A percentile compares a stretch with the other conserved stretches of the same genome.
phyloP scores from a whole-genome alignment of 306 rosid genomes.

The Psophocarpus tetragonolobus region DNA sequence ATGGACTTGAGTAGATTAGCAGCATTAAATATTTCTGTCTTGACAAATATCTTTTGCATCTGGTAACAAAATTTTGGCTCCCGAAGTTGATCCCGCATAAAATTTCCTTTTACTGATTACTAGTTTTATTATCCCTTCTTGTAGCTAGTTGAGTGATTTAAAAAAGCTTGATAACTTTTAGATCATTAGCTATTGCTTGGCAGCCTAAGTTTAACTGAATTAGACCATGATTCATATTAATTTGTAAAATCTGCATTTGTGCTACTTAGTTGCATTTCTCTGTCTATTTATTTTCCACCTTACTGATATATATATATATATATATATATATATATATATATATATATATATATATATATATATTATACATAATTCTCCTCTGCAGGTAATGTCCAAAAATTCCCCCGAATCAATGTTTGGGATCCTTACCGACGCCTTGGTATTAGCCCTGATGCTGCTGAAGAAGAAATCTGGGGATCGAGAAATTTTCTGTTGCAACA shows the following conservation, averaged over 20 bases:
- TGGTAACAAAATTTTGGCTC: neutral
- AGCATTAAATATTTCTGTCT: neutral
- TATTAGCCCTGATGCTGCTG: constrained; percentile 76
- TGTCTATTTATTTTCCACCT: constrained; percentile 16
- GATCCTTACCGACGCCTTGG: constrained; percentile 95
- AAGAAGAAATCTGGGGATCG: constrained; percentile 95
- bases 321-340: no score
- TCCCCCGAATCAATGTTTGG: constrained; percentile 76
- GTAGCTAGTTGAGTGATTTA: neutral
- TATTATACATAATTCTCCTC: neutral
- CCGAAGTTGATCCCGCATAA: neutral
- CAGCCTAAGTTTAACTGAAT: neutral
- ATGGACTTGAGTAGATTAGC: constrained; percentile 4
- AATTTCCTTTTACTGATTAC: neutral
- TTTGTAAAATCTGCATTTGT: neutral
- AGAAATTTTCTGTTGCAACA: constrained; percentile 92
- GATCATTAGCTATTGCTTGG: constrained; percentile 1
- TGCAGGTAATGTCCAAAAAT: constrained; percentile 73
- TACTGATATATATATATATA: no score
- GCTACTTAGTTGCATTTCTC: constrained; percentile 18
- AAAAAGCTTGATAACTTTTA: constrained; percentile 5
- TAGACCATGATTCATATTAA: constrained; percentile 7
- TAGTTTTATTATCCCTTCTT: neutral
- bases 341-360: no score
- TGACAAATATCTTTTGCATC: neutral